These are phyloP conservation scores for Aegilops umbellulata DNA, from an alignment of 176 grass and related monocot species.

Conservation along the genomic window DNA sequence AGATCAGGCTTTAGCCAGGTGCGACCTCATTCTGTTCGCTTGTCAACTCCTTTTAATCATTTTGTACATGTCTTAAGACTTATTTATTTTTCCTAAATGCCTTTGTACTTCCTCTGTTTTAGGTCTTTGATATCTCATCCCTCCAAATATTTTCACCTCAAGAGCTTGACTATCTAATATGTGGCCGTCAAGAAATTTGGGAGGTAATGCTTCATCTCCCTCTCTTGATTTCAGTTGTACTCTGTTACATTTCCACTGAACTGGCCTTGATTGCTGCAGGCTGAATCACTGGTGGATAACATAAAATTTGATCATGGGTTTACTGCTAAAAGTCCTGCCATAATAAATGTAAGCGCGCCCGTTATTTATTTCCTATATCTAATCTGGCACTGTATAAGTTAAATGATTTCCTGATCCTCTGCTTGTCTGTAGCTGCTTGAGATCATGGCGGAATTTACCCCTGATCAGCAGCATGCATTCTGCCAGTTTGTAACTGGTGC, in stretches of 20 bases:
- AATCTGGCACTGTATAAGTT: neutral
- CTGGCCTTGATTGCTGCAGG: conserved; percentile 39
- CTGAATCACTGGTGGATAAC: conserved; percentile 73
- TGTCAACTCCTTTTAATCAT: neutral
- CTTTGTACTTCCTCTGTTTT: neutral
- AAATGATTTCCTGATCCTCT: conserved; percentile 8
- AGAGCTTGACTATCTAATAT: conserved; percentile 88
- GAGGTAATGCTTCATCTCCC: conserved; percentile 41
- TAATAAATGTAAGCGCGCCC: conserved; percentile 61
- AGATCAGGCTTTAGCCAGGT: conserved; percentile 93
- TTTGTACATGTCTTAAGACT: neutral
- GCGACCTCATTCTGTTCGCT: neutral
- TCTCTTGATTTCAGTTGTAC: neutral
- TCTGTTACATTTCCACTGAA: conserved; percentile 16
- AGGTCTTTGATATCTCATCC: conserved; percentile 84
- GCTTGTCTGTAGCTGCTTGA: conserved; percentile 62
- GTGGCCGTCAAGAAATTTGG: conserved; percentile 85
- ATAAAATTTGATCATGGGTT: conserved; percentile 99
- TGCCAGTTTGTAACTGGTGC: conserved; percentile 97
- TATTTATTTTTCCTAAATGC: neutral
- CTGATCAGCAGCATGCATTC: conserved; percentile 80
- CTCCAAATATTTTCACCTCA: conserved; percentile 89
- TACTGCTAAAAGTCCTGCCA: conserved; percentile 77
- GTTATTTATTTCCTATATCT: neutral
- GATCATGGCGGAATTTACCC: conserved; percentile 78